Evolutionary conservation across 371 early-diverging fungal species (phyloP), one percentile per base, ranked within the genome.

Genomic region (Apophysomyces sp.): DNA sequence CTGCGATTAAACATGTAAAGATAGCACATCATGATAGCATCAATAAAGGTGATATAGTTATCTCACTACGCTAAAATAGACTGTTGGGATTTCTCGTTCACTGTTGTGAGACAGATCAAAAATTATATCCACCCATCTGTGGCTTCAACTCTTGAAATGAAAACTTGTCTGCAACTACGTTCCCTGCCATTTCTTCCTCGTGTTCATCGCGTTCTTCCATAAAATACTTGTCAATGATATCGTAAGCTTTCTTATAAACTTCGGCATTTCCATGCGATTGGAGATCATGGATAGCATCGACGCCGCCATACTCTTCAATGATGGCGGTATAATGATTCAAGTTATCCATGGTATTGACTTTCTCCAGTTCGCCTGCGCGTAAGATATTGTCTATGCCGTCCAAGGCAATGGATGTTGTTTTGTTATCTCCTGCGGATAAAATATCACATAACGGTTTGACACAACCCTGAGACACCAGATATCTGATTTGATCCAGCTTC

Each of bases 141-240:
- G 80, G 79, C 40, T 83, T 63, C 57, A 84, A 83, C 64, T 64
- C 68, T 27, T 83, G 76, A 80, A 91, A 91, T 55, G 81, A 71
- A 64, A 87, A 92, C 54, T 80, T 76, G 51, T 82, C 86, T 60
- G 74, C 71, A 66, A 85, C 81, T 55, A 86, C 86, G 29, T 77
- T 80, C 3, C 88, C 80, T 52, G 72, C 84, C 64, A 87, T 72
- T 24, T 72, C 85, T 24, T 51, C 74, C 1, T 61, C 66, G 3
- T 21, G 36, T 41, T 90, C 94, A 1, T 92, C 94, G 18, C 90
- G 92, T 3, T 94, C 95, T 26, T 92, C 93, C 52, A 76, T 81
- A 80, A 96, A 98, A 85, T 94, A 98, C 74, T 88, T 93, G 74
- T 96, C 96, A 67, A 98, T 94, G 67, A 98, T 86, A 52, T 67